Base-by-base conservation (phyloP, 768 basidiomycete species). In the Galerina marginata region DNA sequence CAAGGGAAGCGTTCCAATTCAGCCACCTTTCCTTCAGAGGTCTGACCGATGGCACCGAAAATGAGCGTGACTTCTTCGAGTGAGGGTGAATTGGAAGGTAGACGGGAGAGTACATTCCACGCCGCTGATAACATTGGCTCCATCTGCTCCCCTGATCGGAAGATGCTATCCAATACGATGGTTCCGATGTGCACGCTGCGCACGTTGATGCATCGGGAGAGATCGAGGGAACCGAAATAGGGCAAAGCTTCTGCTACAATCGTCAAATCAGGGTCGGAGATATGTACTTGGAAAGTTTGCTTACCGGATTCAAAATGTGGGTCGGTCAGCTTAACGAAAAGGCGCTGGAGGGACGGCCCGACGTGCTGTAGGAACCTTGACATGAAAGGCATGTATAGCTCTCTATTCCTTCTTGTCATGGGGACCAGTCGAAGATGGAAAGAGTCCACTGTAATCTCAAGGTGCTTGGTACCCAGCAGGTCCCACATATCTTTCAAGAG, bases 311-410 rank as follows among this genome's bases (percentile, higher is more conserved):
- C 57, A 26, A 46, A 6, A 43, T 39, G 29, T n/a, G n/a, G 36
- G n/a, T 59, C 58, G 48, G 58, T 11, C 37, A 59, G 37, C 16
- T 59, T 59, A 14, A 59, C 52, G 37, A 36, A 59, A 40, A 59
- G 33, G 40, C 52, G 58, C 12, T 47, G 48, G 3, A 59, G 16
- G 26, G 58, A 52, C 39, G 58, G 58, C 5, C 58, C 58, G 23
- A 59, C 50, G 2, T 43, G 36, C 29, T 42, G 48, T 33, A 59
- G 16, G 50, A 59, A 59, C 15, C 58, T 46, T 16, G 58, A 59
- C 16, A 59, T n/a, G 58, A 59, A 51, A 25, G 58, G 6, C 11
- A 40, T 59, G 49, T 59, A 49, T 23, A 33, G 38, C 23, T 37
- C 20, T 50, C 29, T 10, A 26, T 25, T 20, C 20, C n/a, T 39